Evolutionary conservation across 2,329 filamentous ascomycete species (phyloP).

Genomic region (Cercospora sesami): DNA sequence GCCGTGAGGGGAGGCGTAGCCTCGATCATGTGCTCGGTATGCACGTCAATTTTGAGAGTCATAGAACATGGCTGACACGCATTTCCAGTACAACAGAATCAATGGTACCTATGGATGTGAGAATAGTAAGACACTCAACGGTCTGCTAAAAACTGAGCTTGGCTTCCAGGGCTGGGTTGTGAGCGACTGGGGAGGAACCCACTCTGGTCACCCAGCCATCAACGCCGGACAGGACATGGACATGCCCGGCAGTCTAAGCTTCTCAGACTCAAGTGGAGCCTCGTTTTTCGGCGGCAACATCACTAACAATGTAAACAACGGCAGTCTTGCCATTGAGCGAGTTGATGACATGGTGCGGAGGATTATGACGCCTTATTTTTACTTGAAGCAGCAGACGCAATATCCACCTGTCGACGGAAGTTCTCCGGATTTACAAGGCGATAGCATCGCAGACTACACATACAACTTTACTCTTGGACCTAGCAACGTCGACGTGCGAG

Average conservation of each 20-base stretch:
- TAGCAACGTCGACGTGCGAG: constrained; percentile 42
- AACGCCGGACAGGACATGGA: constrained; percentile 34
- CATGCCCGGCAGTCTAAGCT: constrained; percentile 53
- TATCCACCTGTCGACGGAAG: constrained; percentile 43
- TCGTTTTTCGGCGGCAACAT: constrained; percentile 37
- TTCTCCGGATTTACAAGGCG: constrained; percentile 24
- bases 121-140: constrained; percentile 68
- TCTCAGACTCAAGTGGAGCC: neutral
- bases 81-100: neutral
- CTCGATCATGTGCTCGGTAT: constrained; percentile 48
- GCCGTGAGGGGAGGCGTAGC: constrained; percentile 34
- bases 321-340: constrained; percentile 54
- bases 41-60: neutral
- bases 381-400: constrained; percentile 55
- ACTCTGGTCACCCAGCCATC: constrained; percentile 53
- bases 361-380: constrained; percentile 56
- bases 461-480: constrained; percentile 39
- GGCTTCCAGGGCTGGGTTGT: constrained; percentile 69
- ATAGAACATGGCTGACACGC: neutral
- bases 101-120: constrained; percentile 50
- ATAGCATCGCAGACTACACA: constrained; percentile 20
- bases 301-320: constrained; percentile 56
- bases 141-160: constrained; percentile 69
- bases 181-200: constrained; percentile 64
- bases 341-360: constrained; percentile 60